These are phyloP conservation scores for Neopestalotiopsis sp. DNA, from an alignment of 2,329 filamentous ascomycete species.

Conservation along the genomic window DNA sequence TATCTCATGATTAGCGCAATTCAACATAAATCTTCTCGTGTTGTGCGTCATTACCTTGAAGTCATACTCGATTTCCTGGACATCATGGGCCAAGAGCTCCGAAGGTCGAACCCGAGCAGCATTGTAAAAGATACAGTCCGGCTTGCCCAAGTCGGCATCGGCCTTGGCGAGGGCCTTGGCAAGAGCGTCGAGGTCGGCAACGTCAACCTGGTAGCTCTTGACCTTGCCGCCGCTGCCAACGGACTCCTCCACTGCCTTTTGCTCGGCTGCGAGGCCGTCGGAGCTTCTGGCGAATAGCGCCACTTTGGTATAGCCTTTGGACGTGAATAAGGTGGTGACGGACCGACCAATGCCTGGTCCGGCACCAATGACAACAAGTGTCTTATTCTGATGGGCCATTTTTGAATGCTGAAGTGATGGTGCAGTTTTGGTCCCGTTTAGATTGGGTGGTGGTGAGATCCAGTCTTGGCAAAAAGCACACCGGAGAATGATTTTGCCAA, in stretches of 20 bases:
- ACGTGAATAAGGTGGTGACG: slow-evolving; percentile 45
- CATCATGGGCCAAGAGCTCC: slow-evolving; percentile 44
- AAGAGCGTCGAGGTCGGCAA: slow-evolving; percentile 44
- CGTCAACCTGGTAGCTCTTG: slow-evolving; percentile 48
- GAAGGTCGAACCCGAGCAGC: slow-evolving; percentile 52
- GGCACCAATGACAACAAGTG: slow-evolving; percentile 47
- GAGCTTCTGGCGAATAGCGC: slow-evolving; percentile 51
- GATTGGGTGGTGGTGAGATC: not conserved
- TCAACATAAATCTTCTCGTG: no score
- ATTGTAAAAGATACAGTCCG: slow-evolving; percentile 58
- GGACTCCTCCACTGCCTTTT: slow-evolving; percentile 37
- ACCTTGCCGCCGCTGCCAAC: slow-evolving; percentile 37
- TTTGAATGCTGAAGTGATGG: not conserved
- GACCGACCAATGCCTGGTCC: slow-evolving; percentile 53
- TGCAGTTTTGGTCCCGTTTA: not conserved
- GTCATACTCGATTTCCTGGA: slow-evolving; percentile 53
- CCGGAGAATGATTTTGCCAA: not conserved
- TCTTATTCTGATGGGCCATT: slow-evolving; percentile 4
- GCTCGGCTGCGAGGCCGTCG: slow-evolving; percentile 43
- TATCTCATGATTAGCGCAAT: not conserved
- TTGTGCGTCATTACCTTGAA: slow-evolving; percentile 44
- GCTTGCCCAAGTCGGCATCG: slow-evolving; percentile 43
- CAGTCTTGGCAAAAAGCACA: not conserved
- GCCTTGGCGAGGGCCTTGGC: slow-evolving; percentile 44
- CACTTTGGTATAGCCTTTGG: slow-evolving; percentile 49